Evolutionary conservation across 2,329 filamentous ascomycete genomes (phyloP).

Genomic region (Sporothrix schenckii): DNA sequence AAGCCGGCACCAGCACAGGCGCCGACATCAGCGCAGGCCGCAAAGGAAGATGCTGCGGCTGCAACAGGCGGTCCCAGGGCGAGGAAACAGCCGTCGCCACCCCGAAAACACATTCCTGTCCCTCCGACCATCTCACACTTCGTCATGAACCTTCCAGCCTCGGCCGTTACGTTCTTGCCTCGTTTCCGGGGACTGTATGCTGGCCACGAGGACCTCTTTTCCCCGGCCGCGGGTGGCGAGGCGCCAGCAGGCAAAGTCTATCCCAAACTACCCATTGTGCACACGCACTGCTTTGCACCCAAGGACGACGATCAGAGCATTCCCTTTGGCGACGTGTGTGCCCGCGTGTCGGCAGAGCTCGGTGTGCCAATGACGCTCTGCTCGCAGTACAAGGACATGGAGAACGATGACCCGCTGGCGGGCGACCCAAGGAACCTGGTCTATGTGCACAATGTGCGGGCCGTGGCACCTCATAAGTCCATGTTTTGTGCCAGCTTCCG

Average conservation of each 20-base stretch:
- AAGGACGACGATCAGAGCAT: constrained; percentile 70
- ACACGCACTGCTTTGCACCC: constrained; percentile 91
- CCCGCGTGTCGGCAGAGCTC: constrained; percentile 65
- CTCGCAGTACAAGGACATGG: constrained; percentile 46
- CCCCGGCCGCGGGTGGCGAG: constrained; percentile 47
- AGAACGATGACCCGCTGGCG: constrained; percentile 42
- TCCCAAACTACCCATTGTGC: constrained; percentile 72
- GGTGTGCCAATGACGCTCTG: constrained; percentile 57
- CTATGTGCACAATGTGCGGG: constrained; percentile 70
- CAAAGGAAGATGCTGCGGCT: neutral
- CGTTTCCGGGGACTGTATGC: constrained; percentile 78
- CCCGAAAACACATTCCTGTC: constrained; percentile 49
- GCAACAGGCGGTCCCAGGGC: neutral
- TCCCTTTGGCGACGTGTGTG: constrained; percentile 63
- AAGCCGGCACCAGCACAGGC: constrained; percentile 16
- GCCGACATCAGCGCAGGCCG: neutral
- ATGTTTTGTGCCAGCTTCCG: constrained; percentile 97
- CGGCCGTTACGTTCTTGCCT: constrained; percentile 79
- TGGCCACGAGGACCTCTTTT: constrained; percentile 68
- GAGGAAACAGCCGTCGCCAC: neutral
- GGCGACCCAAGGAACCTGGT: constrained; percentile 47
- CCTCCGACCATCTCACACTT: constrained; percentile 86
- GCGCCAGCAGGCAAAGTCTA: constrained; percentile 47
- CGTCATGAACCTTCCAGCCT: constrained; percentile 96
- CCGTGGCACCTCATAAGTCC: constrained; percentile 89